phyloP scores from a whole-genome alignment of 1,284 basidiomycete species.

The Ceratobasidium sp. region DNA sequence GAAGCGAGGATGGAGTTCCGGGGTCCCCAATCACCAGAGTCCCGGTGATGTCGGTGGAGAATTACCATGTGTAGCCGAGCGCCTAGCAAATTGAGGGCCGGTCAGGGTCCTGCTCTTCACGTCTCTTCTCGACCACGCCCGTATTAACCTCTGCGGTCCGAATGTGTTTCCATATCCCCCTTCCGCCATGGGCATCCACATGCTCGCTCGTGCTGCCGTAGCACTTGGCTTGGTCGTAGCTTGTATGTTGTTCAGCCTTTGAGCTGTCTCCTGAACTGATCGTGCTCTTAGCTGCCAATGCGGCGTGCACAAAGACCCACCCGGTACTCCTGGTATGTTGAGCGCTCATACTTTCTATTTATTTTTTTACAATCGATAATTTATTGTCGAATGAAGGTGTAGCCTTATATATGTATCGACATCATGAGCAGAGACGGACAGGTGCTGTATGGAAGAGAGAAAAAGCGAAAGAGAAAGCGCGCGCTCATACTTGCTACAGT shows the following conservation, averaged over 20 bases:
- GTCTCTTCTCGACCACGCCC: background rate
- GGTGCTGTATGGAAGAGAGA: too few species aligned
- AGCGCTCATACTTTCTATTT: background rate
- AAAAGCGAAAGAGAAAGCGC: too few species aligned
- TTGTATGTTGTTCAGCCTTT: background rate
- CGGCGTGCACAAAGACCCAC: slow-evolving; percentile 18
- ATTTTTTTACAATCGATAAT: background rate
- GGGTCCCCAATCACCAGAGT: background rate
- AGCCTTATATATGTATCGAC: background rate
- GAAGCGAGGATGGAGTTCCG: background rate
- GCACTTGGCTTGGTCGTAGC: background rate
- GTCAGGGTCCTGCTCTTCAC: background rate
- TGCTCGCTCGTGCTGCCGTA: background rate
- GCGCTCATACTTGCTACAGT: too few species aligned
- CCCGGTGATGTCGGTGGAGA: slow-evolving; percentile 7
- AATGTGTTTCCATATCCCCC: background rate
- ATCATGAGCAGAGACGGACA: too few species aligned
- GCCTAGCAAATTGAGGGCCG: background rate
- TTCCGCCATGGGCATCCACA: background rate
- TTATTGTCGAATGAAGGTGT: background rate
- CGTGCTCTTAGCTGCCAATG: background rate
- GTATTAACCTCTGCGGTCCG: background rate
- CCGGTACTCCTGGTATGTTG: background rate
- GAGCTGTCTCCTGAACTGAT: background rate
- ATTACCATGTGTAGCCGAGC: slow-evolving; percentile 18